Percentiles rank a stretch among this genome's conserved stretches.
phyloP scores from a whole-genome alignment of 305 asterid genomes.

The Solanum hybrid region DNA sequence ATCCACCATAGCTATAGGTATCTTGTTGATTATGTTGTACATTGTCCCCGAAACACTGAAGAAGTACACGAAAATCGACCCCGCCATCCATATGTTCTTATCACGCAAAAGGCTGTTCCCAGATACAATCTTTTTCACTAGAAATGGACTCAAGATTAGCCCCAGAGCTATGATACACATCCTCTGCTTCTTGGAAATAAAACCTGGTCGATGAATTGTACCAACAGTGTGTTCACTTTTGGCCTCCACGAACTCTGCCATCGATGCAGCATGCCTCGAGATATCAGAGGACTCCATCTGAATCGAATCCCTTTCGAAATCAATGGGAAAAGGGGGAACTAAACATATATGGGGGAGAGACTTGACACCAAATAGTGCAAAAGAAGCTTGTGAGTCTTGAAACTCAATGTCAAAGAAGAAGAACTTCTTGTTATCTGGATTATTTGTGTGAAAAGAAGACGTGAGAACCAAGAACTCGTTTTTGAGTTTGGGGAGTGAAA shows the following conservation, averaged over 20 bases:
- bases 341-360: slow-evolving; percentile 70
- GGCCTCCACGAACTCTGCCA: slow-evolving; percentile 63
- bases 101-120: slow-evolving; percentile 61
- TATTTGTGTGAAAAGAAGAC: slow-evolving; percentile 48
- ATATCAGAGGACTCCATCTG: slow-evolving; percentile 67
- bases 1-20: slow-evolving; percentile 72
- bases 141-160: slow-evolving; percentile 38
- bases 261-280: slow-evolving; percentile 57
- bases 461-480: slow-evolving; percentile 62
- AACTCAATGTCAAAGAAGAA: slow-evolving; percentile 67
- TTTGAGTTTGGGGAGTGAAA: slow-evolving; percentile 58
- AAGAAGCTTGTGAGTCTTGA: slow-evolving; percentile 54
- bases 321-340: slow-evolving; percentile 47
- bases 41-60: slow-evolving; percentile 86
- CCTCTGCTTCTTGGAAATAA: slow-evolving; percentile 49
- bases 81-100: slow-evolving; percentile 65
- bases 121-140: slow-evolving; percentile 39
- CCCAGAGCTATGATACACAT: slow-evolving; percentile 25
- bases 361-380: slow-evolving; percentile 48
- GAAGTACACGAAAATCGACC: slow-evolving; percentile 73
- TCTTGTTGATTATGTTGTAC: slow-evolving; percentile 86
- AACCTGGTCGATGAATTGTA: slow-evolving; percentile 50
- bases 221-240: slow-evolving; percentile 38
- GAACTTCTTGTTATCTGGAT: slow-evolving; percentile 32
- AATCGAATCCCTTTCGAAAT: slow-evolving; percentile 37